Base-by-base conservation (phyloP, 805 yeast genomes). In the Schizosaccharomyces cryophilus region DNA sequence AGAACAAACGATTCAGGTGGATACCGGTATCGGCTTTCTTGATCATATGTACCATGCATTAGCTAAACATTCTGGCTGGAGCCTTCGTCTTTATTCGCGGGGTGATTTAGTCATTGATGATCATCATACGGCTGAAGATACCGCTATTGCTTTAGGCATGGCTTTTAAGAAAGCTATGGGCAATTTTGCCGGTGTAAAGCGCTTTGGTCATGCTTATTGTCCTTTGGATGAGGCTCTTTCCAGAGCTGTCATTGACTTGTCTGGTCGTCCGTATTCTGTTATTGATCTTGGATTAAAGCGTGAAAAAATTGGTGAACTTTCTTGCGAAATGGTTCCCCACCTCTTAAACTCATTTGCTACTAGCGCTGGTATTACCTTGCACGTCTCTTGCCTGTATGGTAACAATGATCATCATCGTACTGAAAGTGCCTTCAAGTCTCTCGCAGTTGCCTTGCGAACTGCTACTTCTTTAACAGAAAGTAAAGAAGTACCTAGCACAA, bases 251-350 rank as follows among this genome's bases (percentile, higher is more conserved):
- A 87, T 93, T 9, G 98, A 93, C 68, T 75, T 93, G 63, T 86
- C 95, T 19, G 88, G 88, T 71, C 78, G 98, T 66, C 97, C 98
- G 1, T 89, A 73, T 72, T 94, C 96, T 0, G 93, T 87, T 19
- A 77, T 88, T 48, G 95, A 93, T 47, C 75, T 93, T 63, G 96
- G 95, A 0, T 77, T 93, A 68, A 85, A 84, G 72, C 78, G 98
- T 65, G 98, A 93, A 70, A 88, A 84, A 70, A 82, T 93, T 66
- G 98, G 98, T 61, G 95, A 86, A 68, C 77, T 93, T 61, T 80
- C 88, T 45, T 81, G 93, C 68, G 98, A 93, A 73, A 93, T 93
- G 98, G 84, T 93, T 65, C 96, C 96, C n/a, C 98, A 93, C 71
- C 89, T 93, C 59, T 70, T 93, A 64, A 95, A 88, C 71, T 84